Evolutionary conservation across 2,329 filamentous ascomycete genomes (phyloP).

Genomic region (Dothideomycetes sp.): DNA sequence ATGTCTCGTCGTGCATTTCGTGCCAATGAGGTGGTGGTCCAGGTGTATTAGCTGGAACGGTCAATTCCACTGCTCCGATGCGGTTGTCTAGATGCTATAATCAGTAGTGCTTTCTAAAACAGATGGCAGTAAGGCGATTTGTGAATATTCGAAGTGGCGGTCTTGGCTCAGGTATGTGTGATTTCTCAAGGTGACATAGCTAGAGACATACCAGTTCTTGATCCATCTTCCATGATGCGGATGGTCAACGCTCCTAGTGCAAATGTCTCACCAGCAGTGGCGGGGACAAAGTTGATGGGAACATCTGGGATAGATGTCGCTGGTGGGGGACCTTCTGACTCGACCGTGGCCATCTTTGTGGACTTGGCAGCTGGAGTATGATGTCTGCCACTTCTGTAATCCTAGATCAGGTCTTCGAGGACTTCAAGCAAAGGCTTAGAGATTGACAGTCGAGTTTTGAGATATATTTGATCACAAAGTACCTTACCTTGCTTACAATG

Average conservation of each 20-base stretch:
- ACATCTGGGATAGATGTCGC: constrained; percentile 20
- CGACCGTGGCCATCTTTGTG: constrained; percentile 3
- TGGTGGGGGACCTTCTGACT: constrained; percentile 5
- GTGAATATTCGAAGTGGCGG: too few relatives aligned
- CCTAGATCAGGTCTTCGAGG: too few relatives aligned
- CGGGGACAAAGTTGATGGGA: constrained; percentile 38
- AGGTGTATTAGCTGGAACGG: constrained; percentile 34
- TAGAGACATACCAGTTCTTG: constrained; percentile 29
- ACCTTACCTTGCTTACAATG: too few relatives aligned
- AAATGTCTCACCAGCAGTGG: constrained; percentile 37
- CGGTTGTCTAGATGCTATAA: constrained; percentile 29
- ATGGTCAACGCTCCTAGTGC: constrained; percentile 39
- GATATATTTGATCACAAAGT: too few relatives aligned
- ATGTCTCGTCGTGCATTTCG: constrained; percentile 49
- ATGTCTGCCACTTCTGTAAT: too few relatives aligned
- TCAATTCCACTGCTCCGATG: constrained; percentile 37
- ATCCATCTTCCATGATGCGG: constrained; percentile 41
- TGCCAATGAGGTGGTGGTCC: constrained; percentile 43
- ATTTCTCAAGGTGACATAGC: not conserved
- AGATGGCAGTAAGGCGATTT: too few relatives aligned
- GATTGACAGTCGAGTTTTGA: too few relatives aligned
- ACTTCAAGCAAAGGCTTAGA: too few relatives aligned
- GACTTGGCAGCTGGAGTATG: not conserved
- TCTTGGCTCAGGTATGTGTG: too few relatives aligned
- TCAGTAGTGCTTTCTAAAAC: too few relatives aligned